phyloP scores from a whole-genome alignment of 2,329 filamentous ascomycete species.

The Scedosporium aurantiacum region DNA sequence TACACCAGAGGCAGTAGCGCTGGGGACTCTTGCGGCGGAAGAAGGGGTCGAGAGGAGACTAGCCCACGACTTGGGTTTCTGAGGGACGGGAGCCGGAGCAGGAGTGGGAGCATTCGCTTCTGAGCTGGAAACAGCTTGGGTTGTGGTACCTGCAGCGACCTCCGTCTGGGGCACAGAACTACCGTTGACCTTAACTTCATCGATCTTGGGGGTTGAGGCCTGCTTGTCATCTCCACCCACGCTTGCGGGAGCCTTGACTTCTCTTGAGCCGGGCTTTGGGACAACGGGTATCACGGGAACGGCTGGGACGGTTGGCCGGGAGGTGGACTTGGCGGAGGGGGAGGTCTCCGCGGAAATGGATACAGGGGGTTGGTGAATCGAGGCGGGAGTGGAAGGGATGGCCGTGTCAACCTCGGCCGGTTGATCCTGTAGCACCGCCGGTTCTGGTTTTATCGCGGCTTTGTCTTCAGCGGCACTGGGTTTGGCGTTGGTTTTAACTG shows the following conservation, averaged over 20 bases:
- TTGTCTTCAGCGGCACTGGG: conserved; percentile 7
- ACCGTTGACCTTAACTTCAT: not conserved
- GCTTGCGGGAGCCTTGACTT: conserved; percentile 11
- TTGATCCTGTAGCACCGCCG: not conserved
- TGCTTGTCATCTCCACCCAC: not conserved
- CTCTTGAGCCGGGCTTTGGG: conserved; percentile 26
- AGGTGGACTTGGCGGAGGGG: conserved; percentile 14
- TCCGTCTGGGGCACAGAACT: conserved; percentile 10
- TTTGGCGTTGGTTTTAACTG: no score
- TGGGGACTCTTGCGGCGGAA: conserved; percentile 13
- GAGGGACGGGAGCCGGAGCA: conserved; percentile 12
- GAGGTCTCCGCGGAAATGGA: conserved; percentile 5
- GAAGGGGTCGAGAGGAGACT: conserved; percentile 8
- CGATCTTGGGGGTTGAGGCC: not conserved
- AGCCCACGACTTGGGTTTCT: conserved; percentile 12
- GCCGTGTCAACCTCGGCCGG: not conserved
- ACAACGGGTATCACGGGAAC: conserved; percentile 36
- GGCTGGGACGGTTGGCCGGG: conserved; percentile 16
- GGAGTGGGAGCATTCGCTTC: conserved; percentile 9
- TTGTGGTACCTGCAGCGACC: conserved; percentile 11
- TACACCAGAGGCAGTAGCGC: conserved; percentile 13
- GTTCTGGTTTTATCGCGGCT: not conserved
- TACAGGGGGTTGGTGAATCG: conserved; percentile 9
- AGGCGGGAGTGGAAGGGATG: conserved; percentile 9
- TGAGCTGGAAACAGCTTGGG: conserved; percentile 14